A percentile compares a stretch with the other conserved stretches of the same genome.
phyloP scores from a whole-genome alignment of 1,284 basidiomycete species.

The Ustilago cynodontis region DNA sequence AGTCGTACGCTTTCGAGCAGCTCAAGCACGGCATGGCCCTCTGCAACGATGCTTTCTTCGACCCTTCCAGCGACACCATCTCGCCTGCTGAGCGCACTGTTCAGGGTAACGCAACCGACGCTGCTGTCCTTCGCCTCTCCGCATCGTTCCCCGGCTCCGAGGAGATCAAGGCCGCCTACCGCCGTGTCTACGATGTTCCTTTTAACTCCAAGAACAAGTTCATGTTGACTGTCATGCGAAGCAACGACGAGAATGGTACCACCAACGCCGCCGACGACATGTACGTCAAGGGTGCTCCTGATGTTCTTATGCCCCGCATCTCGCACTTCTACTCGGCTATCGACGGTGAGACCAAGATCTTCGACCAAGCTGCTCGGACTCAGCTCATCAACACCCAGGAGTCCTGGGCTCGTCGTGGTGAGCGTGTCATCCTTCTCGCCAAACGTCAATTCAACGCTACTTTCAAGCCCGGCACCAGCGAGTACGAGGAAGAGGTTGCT shows the following conservation, averaged over 20 bases:
- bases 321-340: constrained; percentile 33
- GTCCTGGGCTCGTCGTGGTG: constrained; percentile 75
- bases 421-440: constrained; percentile 75
- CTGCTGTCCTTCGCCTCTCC: constrained; percentile 76
- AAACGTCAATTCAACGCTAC: constrained; percentile 66
- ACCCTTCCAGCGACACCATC: constrained; percentile 61
- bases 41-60: constrained; percentile 77
- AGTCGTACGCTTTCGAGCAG: constrained; percentile 40
- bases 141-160: constrained; percentile 72
- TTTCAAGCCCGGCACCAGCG: constrained; percentile 30
- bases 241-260: constrained; percentile 68
- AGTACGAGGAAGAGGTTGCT: constrained; percentile 36
- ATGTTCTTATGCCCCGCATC: constrained; percentile 71
- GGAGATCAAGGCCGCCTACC: constrained; percentile 69
- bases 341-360: constrained; percentile 31
- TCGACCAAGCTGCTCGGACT: constrained; percentile 29
- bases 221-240: constrained; percentile 73
- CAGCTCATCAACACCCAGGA: constrained; percentile 43
- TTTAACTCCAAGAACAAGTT: constrained; percentile 80
- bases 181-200: constrained; percentile 70
- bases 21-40: constrained; percentile 73
- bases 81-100: constrained; percentile 69
- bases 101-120: constrained; percentile 78
- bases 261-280: constrained; percentile 59
- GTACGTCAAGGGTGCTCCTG: constrained; percentile 63